phyloP scores from a whole-genome alignment of 179 eudicot species.

The Silene coronaria region DNA sequence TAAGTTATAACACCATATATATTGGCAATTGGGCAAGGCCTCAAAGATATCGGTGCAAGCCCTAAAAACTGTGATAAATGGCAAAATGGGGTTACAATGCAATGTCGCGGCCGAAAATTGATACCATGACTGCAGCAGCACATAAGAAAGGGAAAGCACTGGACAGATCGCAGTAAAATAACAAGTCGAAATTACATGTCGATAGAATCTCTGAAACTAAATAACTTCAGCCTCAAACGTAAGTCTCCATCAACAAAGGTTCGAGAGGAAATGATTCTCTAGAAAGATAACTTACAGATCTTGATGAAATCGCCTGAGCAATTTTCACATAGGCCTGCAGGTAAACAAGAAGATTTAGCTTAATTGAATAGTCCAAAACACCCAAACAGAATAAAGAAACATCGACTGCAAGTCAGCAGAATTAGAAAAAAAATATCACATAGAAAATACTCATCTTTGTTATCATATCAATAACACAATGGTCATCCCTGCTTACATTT shows the following conservation, averaged over 20 bases:
- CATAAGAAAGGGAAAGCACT: background rate
- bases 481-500: background rate
- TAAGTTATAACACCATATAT: too few species aligned
- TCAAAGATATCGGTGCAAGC: too few species aligned
- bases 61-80: too few species aligned
- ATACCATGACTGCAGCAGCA: background rate
- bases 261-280: background rate
- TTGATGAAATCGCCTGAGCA: conserved; percentile 95
- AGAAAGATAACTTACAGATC: conserved; percentile 63
- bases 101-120: too few species aligned
- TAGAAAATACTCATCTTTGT: background rate
- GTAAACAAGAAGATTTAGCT: conserved; percentile 7
- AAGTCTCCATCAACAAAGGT: background rate
- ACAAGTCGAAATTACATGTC: background rate
- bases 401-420: background rate
- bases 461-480: background rate
- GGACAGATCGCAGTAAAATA: background rate
- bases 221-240: background rate
- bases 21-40: too few species aligned
- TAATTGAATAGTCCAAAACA: background rate
- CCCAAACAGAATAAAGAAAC: background rate
- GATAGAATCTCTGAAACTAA: background rate
- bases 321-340: conserved; percentile 94
- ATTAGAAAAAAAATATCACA: background rate
- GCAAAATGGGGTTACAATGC: too few species aligned